A percentile compares a stretch with the other conserved stretches of the same genome.
Conservation (phyloP, 2,329 filamentous ascomycete species). For the Fusarium chlamydosporum region DNA sequence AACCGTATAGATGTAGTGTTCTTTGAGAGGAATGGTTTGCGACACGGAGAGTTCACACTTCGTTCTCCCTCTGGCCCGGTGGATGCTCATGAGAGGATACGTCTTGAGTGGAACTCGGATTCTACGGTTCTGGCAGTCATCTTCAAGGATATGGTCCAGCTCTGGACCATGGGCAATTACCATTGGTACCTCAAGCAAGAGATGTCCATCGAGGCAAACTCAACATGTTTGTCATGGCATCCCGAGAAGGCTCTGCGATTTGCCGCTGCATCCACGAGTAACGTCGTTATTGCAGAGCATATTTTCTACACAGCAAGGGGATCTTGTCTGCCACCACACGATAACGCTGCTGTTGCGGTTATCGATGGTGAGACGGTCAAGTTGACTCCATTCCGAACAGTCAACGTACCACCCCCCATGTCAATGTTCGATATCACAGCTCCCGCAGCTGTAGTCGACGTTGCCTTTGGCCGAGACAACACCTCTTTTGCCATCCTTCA, state of each 20-base stretch:
- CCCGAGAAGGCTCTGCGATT: conserved; percentile 84
- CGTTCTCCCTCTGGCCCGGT: conserved; percentile 72
- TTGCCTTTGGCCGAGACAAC: conserved; percentile 77
- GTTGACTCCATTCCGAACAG: conserved; percentile 84
- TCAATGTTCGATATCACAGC: conserved; percentile 80
- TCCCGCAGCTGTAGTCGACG: conserved; percentile 76
- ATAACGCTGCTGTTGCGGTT: conserved; percentile 84
- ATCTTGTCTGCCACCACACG: conserved; percentile 77
- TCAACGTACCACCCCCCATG: conserved; percentile 95
- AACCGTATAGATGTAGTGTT: conserved; percentile 87
- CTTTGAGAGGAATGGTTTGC: conserved; percentile 96
- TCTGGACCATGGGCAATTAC: conserved; percentile 98
- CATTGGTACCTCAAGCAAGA: conserved; percentile 99
- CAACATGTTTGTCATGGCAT: conserved; percentile 77
- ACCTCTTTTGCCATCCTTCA: conserved; percentile 80
- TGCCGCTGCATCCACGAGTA: conserved; percentile 65
- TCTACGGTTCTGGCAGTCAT: conserved; percentile 91
- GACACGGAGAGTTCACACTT: conserved; percentile 94
- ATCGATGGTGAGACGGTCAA: conserved; percentile 86
- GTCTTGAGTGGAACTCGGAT: conserved; percentile 89
- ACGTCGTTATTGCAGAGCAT: conserved; percentile 74
- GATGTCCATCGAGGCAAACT: conserved; percentile 63
- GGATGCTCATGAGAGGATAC: conserved; percentile 70
- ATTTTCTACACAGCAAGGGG: conserved; percentile 77
- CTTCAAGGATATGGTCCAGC: conserved; percentile 80